Conservation (phyloP, 352 stramenopile genomes). For the Phytopythium litorale region DNA sequence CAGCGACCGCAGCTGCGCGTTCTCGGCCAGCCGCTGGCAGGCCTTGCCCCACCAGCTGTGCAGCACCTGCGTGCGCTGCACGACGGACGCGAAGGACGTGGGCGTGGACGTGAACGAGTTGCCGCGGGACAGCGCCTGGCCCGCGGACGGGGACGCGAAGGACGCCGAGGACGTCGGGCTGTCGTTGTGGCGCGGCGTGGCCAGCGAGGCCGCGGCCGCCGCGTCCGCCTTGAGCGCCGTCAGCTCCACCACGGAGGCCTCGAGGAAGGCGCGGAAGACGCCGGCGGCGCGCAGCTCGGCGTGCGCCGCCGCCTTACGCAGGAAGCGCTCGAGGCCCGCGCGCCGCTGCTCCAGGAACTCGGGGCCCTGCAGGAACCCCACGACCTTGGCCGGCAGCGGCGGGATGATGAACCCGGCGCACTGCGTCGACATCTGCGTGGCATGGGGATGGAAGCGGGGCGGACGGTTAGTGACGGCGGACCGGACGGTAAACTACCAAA, state of each 20-base stretch:
- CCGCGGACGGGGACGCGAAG: constrained; percentile 1
- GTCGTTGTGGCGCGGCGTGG: constrained; percentile 12
- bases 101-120: constrained; percentile 27
- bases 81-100: constrained; percentile 38
- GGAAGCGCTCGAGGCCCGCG: constrained; percentile 70
- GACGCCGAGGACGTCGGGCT: constrained; percentile 13
- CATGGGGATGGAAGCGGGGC: too few relatives aligned
- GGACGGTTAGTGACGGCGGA: neutral
- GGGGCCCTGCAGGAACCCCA: constrained; percentile 66
- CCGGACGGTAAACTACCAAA: neutral
- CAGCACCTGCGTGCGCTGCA: constrained; percentile 64
- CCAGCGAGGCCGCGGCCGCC: constrained; percentile 7
- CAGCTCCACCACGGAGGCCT: constrained; percentile 72
- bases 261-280: constrained; percentile 70
- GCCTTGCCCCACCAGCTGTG: constrained; percentile 84
- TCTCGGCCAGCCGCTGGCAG: constrained; percentile 78
- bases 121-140: neutral
- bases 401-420: constrained; percentile 85
- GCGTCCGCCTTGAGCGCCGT: constrained; percentile 58
- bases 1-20: constrained; percentile 66
- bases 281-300: constrained; percentile 69
- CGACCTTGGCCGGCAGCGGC: constrained; percentile 71
- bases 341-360: constrained; percentile 81
- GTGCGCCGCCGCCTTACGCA: constrained; percentile 73
- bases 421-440: constrained; percentile 41